These are phyloP conservation scores for Galerina marginata DNA, from an alignment of 768 basidiomycete genomes.

Conservation along the genomic window DNA sequence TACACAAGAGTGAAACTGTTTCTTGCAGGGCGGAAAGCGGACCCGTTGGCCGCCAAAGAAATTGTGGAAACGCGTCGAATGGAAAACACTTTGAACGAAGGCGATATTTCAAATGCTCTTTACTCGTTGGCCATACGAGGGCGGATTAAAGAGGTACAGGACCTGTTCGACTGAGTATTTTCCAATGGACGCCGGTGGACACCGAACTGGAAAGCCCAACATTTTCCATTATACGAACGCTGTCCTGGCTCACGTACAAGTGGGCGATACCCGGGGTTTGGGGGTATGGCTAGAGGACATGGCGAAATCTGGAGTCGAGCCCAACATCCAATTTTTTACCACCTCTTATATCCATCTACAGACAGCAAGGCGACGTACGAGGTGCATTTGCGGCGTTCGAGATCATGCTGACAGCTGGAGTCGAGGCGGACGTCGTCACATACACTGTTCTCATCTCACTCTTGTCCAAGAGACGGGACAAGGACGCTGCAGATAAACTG, in stretches of 20 bases:
- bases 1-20: conserved; percentile 5
- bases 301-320: conserved; percentile 47
- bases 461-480: conserved; percentile 66
- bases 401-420: conserved; percentile 61
- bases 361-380: conserved; percentile 57
- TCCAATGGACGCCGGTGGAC: conserved; percentile 37
- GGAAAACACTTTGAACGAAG: not conserved
- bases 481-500: conserved; percentile 66
- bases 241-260: conserved; percentile 57
- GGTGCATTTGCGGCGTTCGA: conserved; percentile 54
- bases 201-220: conserved; percentile 42
- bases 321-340: conserved; percentile 63
- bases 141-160: conserved; percentile 42
- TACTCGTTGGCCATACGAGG: conserved; percentile 59
- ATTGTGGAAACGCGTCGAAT: conserved; percentile 1
- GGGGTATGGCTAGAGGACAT: conserved; percentile 56
- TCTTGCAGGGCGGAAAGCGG: not conserved
- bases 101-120: conserved; percentile 37
- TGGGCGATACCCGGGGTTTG: conserved; percentile 52
- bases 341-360: conserved; percentile 65
- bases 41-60: not conserved
- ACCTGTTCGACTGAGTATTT: conserved; percentile 64
- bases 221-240: conserved; percentile 60
- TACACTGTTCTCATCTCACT: conserved; percentile 75
- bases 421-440: conserved; percentile 52